Evolutionary conservation across 108 stramenopile genomes (phyloP), one percentile per base, ranked within the genome.

Genomic region (Nitzschia sp.): DNA sequence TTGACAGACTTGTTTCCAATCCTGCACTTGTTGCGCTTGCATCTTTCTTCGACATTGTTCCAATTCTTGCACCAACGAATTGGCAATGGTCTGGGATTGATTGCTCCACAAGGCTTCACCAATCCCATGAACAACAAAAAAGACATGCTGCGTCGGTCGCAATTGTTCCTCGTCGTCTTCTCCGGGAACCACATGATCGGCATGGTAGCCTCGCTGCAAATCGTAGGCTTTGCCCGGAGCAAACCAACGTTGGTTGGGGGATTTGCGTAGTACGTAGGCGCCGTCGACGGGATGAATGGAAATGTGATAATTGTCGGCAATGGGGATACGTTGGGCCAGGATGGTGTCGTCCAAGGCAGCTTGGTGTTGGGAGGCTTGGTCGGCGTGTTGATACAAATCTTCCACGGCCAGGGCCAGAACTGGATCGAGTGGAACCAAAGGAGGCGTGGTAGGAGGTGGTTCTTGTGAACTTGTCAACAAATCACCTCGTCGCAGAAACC

Each of bases 91-190:
- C 12, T 82, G 70, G 24, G 88, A 86, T 29, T 85, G 81, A 24
- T 61, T 71, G 10, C 51, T 65, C 77, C 81, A 95, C 76, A 87
- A 78, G 65, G 85, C 79, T 43, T 96, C 90, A 6, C 95, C 95
- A 67, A 96, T 92, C 11, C 95, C 95, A 67, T 96, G 95, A 15
- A 96, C 80, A 6, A 94, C 90, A 72, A 94, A 96, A 22, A 91
- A 60, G 9, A 89, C 76, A 71, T 96, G 91, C 8, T 68, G 68
- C 12, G 87, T 72, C 22, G 84, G 87, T 9, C 87, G 89, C 53
- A 93, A 59, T 17, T 70, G 39, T 57, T 63, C 75, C 53, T 95
- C 94, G 8, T 93, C 84, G 19, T 93, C 86, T 67, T 90, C 89
- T 24, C 90, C 93, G 3, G 29, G 29, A 53, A 87, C 88, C 7